Evolutionary conservation across 495 filamentous ascomycete species (phyloP).

Genomic region (Hypoxylon fragiforme): DNA sequence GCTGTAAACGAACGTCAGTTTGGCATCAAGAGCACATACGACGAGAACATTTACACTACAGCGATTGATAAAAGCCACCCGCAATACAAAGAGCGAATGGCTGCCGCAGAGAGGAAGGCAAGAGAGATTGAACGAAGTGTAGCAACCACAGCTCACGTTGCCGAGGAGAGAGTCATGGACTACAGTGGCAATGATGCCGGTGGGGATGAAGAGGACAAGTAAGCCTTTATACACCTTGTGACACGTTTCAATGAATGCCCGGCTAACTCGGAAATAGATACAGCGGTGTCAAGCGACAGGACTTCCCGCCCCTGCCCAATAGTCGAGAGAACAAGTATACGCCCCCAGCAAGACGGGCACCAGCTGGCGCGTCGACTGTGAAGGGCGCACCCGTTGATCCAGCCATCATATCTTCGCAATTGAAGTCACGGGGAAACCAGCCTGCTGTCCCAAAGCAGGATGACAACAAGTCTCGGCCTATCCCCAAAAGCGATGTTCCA

Average conservation of each 20-base stretch:
- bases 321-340: constrained; percentile 77
- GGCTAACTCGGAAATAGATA: constrained; percentile 63
- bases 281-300: constrained; percentile 82
- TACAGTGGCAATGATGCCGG: constrained; percentile 59
- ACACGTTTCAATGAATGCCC: constrained; percentile 1
- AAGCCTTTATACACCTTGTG: constrained; percentile 39
- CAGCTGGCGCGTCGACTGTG: constrained; percentile 70
- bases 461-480: constrained; percentile 41
- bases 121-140: constrained; percentile 81
- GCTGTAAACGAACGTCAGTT: constrained; percentile 85
- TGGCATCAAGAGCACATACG: constrained; percentile 82
- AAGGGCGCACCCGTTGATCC: constrained; percentile 76
- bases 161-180: constrained; percentile 81
- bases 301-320: constrained; percentile 64
- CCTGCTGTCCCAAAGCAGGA: constrained; percentile 47
- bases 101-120: constrained; percentile 79
- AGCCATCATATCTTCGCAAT: constrained; percentile 77
- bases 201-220: constrained; percentile 87
- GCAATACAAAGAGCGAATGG: constrained; percentile 72
- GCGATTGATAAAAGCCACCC: constrained; percentile 81
- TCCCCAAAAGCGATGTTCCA: constrained; percentile 36
- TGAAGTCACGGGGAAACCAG: constrained; percentile 55
- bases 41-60: constrained; percentile 94
- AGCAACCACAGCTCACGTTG: constrained; percentile 74
- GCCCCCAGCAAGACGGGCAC: constrained; percentile 81